Base-by-base conservation (phyloP, 805 yeast genomes). In the Hanseniaspora valbyensis region DNA sequence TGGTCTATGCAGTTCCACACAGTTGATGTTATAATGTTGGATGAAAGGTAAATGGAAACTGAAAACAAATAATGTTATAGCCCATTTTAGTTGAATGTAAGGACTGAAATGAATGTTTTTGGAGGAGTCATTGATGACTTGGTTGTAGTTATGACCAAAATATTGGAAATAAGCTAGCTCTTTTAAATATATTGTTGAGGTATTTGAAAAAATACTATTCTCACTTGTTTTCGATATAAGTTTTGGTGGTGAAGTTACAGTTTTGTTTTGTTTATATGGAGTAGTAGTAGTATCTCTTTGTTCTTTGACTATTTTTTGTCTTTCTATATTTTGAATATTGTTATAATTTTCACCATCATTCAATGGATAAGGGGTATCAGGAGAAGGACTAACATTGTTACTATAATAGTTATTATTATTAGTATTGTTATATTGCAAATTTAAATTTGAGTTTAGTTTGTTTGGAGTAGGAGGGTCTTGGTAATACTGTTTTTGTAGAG, bases 21-120 rank as follows among this genome's bases (percentile, higher is more conserved):
- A 80, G 58, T 73, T 75, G 40, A 73, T 71, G 39, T 72, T 74
- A 54, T 69, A 69, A 7, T 68, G 66, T 6, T 67, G 57, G n/a
- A 73, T 56, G 32, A 70, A 70, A 1, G 71, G 67, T 2, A 69
- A 65, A 37, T 63, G 61, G 24, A 73, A 70, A 1, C 75, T 59
- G 52, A 65, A 71, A 38, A 74, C 78, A 21, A 80, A 62, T 28
- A 82, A 63, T 14, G 70, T 66, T 54, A 75, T 73, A n/a, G 84
- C 82, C 76, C 81, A 79, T 42, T 69, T 71, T 52, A 81, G 67
- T 62, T 81, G 88, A n/a, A 76, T 62, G 5, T 60, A 66, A 0
- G 81, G 75, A 18, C 75, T 69, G 54, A 74, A 75, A 0, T 52
- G 58, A 6, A 52, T 53, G 12, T 49, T 54, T 18, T 13, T 16